Conservation (phyloP, 352 stramenopile species). For the Phytophthora capsici region DNA sequence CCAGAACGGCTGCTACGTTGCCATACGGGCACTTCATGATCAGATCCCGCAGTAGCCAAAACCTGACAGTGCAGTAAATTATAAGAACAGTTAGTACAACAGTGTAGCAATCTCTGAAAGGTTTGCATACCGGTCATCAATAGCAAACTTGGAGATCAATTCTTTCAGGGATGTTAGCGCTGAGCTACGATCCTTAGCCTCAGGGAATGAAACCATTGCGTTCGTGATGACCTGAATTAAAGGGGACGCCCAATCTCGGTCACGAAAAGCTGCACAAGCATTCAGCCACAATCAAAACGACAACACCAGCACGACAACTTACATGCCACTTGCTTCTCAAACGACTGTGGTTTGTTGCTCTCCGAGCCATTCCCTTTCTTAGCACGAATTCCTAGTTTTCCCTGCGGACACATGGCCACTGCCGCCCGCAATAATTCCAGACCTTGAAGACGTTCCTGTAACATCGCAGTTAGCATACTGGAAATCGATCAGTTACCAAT, state of each 20-base stretch:
- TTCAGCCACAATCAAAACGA: no score
- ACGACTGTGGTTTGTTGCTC: constrained; percentile 14
- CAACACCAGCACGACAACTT: background rate
- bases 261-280: constrained; percentile 35
- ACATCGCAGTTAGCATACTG: background rate
- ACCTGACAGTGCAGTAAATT: constrained; percentile 35
- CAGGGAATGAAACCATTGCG: constrained; percentile 70
- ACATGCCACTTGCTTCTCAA: constrained; percentile 26
- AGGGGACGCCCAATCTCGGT: constrained; percentile 60
- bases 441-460: constrained; percentile 40
- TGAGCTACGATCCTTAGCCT: constrained; percentile 46
- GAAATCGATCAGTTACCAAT: background rate
- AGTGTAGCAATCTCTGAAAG: background rate
- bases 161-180: constrained; percentile 44
- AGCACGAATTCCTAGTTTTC: constrained; percentile 20
- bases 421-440: constrained; percentile 37
- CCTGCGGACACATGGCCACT: constrained; percentile 20
- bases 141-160: constrained; percentile 45
- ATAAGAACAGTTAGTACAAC: background rate
- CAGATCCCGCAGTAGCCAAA: constrained; percentile 52
- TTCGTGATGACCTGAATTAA: constrained; percentile 71
- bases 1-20: constrained; percentile 68
- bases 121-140: constrained; percentile 43
- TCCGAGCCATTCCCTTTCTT: background rate
- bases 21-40: constrained; percentile 70